These are phyloP conservation scores for Mycena maculata DNA, from an alignment of 768 basidiomycete species.

Conservation along the genomic window DNA sequence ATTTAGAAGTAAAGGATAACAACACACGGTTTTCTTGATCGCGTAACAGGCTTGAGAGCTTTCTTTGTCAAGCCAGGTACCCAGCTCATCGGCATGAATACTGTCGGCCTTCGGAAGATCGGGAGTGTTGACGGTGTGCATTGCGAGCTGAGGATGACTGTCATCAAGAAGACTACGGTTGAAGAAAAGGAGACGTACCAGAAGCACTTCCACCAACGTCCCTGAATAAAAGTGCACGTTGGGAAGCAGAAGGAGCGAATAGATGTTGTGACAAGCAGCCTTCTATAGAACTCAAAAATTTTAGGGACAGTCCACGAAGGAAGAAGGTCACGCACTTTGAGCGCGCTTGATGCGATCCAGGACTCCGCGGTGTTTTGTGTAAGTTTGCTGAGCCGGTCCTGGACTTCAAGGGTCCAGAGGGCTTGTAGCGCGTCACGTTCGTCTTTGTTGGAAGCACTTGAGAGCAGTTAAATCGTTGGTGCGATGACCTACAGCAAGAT, in stretches of 20 bases:
- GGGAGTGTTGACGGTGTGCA: conserved; percentile 7
- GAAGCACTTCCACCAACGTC: conserved; percentile 11
- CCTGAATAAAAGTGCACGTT: conserved; percentile 14
- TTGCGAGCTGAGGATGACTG: background rate
- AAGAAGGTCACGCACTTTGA: conserved; percentile 12
- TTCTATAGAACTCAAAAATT: background rate
- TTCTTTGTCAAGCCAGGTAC: background rate
- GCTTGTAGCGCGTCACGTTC: background rate
- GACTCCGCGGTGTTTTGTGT: conserved; percentile 8
- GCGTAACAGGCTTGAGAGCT: conserved; percentile 14
- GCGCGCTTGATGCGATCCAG: conserved; percentile 7
- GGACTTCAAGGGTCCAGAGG: conserved; percentile 12
- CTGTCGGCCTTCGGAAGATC: conserved; percentile 11
- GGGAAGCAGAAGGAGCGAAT: conserved; percentile 17
- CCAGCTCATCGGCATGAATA: conserved; percentile 9
- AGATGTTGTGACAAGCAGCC: conserved; percentile 9
- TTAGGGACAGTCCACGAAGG: background rate
- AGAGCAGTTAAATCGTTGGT: background rate
- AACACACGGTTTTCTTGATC: conserved; percentile 9
- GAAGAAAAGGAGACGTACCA: background rate
- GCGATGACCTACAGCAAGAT: background rate
- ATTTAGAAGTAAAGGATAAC: background rate
- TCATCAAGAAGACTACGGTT: background rate
- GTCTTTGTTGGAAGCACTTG: conserved; percentile 2
- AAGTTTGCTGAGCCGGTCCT: conserved; percentile 11